phyloP scores from a whole-genome alignment of 2,329 filamentous ascomycete species.

The Cordyceps militaris region DNA sequence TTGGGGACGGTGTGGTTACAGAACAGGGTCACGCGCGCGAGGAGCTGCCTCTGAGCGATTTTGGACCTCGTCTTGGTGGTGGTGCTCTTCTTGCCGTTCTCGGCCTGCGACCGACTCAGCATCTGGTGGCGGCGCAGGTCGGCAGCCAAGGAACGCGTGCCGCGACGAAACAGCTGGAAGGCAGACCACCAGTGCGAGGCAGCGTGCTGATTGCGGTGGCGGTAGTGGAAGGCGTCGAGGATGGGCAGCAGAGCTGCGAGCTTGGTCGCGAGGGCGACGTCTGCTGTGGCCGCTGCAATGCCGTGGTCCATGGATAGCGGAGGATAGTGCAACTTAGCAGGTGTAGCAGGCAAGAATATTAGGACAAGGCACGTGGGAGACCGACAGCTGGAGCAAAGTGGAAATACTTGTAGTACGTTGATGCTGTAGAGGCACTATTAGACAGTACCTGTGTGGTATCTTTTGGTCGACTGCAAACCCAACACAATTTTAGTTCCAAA shows the following conservation, averaged over 20 bases:
- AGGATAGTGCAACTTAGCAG: too few species aligned
- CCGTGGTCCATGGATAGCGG: neutral
- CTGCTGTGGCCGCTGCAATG: neutral
- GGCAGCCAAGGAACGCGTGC: constrained; percentile 46
- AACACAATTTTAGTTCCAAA: too few species aligned
- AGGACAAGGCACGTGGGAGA: too few species aligned
- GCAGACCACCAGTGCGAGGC: constrained; percentile 72
- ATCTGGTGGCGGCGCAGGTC: constrained; percentile 21
- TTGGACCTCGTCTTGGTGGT: constrained; percentile 6
- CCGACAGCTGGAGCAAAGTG: too few species aligned
- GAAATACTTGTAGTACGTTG: too few species aligned
- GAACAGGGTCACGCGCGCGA: neutral
- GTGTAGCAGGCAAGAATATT: too few species aligned
- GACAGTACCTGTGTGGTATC: too few species aligned
- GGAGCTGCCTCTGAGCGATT: neutral
- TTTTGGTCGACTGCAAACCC: too few species aligned
- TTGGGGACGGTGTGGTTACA: constrained; percentile 17
- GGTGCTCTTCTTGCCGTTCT: neutral
- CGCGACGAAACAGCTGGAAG: constrained; percentile 64
- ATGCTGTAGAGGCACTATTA: too few species aligned
- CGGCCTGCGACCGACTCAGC: neutral
- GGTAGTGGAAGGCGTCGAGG: constrained; percentile 67
- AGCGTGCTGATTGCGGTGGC: constrained; percentile 88
- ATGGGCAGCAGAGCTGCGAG: constrained; percentile 42
- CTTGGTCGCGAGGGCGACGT: neutral